Conservation (phyloP, 2,329 filamentous ascomycete species). For the Immersiporthe knoxdaviesiana region DNA sequence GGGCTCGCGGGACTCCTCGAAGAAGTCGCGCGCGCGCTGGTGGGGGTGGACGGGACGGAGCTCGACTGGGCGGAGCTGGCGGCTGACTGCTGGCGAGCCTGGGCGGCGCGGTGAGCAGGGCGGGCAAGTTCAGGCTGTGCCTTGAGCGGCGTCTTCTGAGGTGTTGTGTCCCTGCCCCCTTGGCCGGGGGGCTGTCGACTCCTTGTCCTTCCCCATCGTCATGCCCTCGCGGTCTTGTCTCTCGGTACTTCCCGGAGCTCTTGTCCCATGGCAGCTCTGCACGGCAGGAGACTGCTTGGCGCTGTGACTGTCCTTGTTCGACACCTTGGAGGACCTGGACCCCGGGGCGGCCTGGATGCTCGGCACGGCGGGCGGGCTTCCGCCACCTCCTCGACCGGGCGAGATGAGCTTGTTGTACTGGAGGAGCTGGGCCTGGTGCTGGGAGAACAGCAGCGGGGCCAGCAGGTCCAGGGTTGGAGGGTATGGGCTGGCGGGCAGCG, state of each 20-base stretch:
- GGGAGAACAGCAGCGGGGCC: slow-evolving; percentile 60
- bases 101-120: slow-evolving; percentile 24
- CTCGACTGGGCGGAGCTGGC: slow-evolving; percentile 65
- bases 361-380: slow-evolving; percentile 59
- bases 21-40: slow-evolving; percentile 82
- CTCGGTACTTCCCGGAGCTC: slow-evolving; percentile 57
- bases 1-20: slow-evolving; percentile 73
- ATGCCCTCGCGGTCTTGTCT: slow-evolving; percentile 66
- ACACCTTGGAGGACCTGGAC: slow-evolving; percentile 62
- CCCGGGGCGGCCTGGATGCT: slow-evolving; percentile 59
- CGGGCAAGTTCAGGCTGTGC: slow-evolving; percentile 39
- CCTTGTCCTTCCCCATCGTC: slow-evolving; percentile 52
- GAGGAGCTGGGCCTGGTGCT: slow-evolving; percentile 65
- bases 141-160: slow-evolving; percentile 55
- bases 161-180: slow-evolving; percentile 41
- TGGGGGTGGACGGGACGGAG: slow-evolving; percentile 91
- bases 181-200: neutral
- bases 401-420: slow-evolving; percentile 69
- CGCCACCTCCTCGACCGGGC: slow-evolving; percentile 52
- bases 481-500: slow-evolving; percentile 32
- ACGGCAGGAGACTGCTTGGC: slow-evolving; percentile 47
- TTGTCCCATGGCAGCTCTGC: slow-evolving; percentile 68
- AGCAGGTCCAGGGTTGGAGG: slow-evolving; percentile 53
- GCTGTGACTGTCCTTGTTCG: slow-evolving; percentile 54
- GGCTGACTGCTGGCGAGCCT: slow-evolving; percentile 33